Conservation (phyloP, 345 rosid species). For the Draba incana region DNA sequence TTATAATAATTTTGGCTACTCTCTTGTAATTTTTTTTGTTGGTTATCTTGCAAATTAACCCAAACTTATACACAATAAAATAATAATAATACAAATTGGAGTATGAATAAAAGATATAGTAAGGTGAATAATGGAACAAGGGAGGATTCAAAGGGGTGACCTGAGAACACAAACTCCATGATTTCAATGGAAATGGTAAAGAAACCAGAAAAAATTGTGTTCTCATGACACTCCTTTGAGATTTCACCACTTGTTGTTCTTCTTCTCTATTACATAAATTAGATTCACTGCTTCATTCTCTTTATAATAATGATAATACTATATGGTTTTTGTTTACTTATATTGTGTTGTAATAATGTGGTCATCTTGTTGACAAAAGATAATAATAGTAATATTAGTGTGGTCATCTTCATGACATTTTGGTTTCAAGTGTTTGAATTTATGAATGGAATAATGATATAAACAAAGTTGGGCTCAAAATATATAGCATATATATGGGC, state of each 20-base stretch:
- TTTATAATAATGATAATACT: too few species aligned
- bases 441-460: neutral
- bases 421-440: neutral
- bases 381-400: neutral
- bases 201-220: conserved; percentile 27
- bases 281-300: neutral
- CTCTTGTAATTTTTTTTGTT: too few species aligned
- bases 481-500: neutral
- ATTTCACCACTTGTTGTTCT: conserved; percentile 23
- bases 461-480: neutral
- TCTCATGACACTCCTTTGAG: conserved; percentile 40
- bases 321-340: conserved; percentile 9
- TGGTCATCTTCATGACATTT: conserved; percentile 18
- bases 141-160: conserved; percentile 44
- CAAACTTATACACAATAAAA: neutral
- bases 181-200: conserved; percentile 8
- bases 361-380: conserved; percentile 28
- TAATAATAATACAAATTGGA: neutral
- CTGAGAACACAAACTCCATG: conserved; percentile 38
- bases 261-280: neutral
- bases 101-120: neutral
- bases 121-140: neutral
- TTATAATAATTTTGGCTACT: too few species aligned
- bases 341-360: conserved; percentile 30
- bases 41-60: too few species aligned